phyloP scores from a whole-genome alignment of 495 filamentous ascomycete genomes.

The Cudoniella acicularis region DNA sequence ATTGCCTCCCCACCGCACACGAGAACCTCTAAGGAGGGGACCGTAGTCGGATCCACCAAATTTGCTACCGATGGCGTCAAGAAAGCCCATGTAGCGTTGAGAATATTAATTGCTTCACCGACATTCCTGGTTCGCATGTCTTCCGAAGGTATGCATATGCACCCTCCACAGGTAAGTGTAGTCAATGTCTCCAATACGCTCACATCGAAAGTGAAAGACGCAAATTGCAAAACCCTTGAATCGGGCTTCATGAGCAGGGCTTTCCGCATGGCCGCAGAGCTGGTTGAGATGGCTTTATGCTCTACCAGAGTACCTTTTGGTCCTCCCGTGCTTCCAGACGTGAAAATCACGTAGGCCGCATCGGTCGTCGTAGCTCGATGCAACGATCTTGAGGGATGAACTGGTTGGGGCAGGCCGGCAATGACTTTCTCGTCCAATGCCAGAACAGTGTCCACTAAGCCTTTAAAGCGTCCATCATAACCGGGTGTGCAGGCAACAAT shows the following conservation, averaged over 20 bases:
- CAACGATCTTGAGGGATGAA: not conserved
- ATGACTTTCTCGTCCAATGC: not conserved
- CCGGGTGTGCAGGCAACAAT: not conserved
- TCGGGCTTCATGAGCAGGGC: slow-evolving; percentile 44
- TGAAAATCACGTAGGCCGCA: slow-evolving; percentile 46
- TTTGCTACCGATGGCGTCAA: slow-evolving; percentile 49
- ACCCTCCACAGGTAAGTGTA: slow-evolving; percentile 50
- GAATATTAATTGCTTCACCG: slow-evolving; percentile 28
- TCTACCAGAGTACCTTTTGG: slow-evolving; percentile 44
- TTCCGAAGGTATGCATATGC: slow-evolving; percentile 4
- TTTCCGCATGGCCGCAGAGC: slow-evolving; percentile 42
- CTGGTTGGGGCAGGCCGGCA: not conserved
- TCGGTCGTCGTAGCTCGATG: not conserved
- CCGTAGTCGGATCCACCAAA: slow-evolving; percentile 37
- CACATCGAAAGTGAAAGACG: slow-evolving; percentile 66
- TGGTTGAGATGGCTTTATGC: slow-evolving; percentile 37
- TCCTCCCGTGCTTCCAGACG: slow-evolving; percentile 39
- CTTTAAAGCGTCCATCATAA: not conserved
- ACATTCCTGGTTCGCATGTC: slow-evolving; percentile 27
- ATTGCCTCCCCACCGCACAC: slow-evolving; percentile 54
- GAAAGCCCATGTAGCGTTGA: slow-evolving; percentile 17
- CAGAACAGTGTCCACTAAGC: not conserved
- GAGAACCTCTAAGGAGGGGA: slow-evolving; percentile 42
- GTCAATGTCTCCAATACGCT: slow-evolving; percentile 64
- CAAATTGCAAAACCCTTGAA: slow-evolving; percentile 62